Base-by-base conservation (phyloP, 129 eudicot species). In the Heracleum sosnowskyi region DNA sequence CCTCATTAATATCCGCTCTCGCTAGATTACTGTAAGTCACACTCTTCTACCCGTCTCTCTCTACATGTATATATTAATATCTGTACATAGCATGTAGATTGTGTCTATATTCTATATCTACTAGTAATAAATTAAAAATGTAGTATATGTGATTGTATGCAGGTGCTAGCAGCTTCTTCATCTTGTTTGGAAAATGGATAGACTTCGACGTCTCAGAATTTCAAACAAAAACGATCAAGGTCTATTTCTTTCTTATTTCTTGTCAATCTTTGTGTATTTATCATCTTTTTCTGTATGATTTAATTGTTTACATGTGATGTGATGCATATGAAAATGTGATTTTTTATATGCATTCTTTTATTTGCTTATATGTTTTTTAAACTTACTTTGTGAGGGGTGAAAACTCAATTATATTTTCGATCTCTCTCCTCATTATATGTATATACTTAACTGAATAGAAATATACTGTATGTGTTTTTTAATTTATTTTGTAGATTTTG, bases 121-220 rank as follows among this genome's bases (percentile, higher is more conserved):
- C n/a, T n/a, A n/a, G n/a, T 57, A n/a, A 55, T 57, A 57, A 57
- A 57, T 24, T 24, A 31, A 2, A 11, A 40, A 72, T 72, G 51
- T 72, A 72, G 51, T 72, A 72, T 68, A 68, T 68, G n/a, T 68
- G 41, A 29, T 12, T 68, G n/a, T 68, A 17, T 33, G 40, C 8
- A 60, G 68, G 68, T 60, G 33, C 33, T 60, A 4, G 6, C 29
- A 3, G 47, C 47, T 44, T 44, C 47, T 26, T 60, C 16, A 71
- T 37, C 76, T 18, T 31, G 55, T 83, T 47, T 26, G 12, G 37
- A 69, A 73, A 83, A 88, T 88, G 91, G 89, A 88, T 74, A 83
- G 74, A 79, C 45, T 76, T 78, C 85, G 86, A 26, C 78, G 75
- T 55, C 76, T 40, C 17, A 66, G 78, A 74, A 88, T 55, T 64